phyloP scores from a whole-genome alignment of 441 rosid species.

The Adansonia gregorii region DNA sequence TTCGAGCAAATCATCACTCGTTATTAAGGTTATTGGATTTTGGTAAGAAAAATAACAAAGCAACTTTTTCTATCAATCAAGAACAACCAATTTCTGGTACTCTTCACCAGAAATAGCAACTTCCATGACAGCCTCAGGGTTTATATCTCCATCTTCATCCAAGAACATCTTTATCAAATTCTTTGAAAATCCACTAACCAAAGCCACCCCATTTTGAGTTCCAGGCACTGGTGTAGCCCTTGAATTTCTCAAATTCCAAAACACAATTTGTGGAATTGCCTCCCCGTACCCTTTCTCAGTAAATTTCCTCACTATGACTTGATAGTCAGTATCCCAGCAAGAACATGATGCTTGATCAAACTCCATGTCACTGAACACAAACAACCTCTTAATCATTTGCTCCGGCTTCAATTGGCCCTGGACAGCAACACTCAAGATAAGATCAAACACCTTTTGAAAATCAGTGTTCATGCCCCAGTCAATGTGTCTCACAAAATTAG shows the following conservation, averaged over 20 bases:
- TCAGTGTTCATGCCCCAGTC: constrained; percentile 39
- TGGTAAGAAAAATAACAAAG: neutral
- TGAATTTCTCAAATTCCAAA: constrained; percentile 69
- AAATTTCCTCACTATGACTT: constrained; percentile 44
- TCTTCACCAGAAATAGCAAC: constrained; percentile 17
- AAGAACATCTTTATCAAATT: constrained; percentile 23
- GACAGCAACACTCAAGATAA: constrained; percentile 45
- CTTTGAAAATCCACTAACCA: constrained; percentile 28
- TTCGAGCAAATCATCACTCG: no score
- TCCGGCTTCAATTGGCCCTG: constrained; percentile 39
- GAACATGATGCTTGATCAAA: constrained; percentile 48
- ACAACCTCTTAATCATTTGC: constrained; percentile 53
- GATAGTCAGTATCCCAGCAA: constrained; percentile 53
- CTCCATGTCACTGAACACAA: constrained; percentile 65
- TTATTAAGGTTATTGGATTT: no score
- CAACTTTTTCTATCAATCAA: constrained; percentile 10
- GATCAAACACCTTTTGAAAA: constrained; percentile 53
- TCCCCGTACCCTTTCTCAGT: constrained; percentile 49
- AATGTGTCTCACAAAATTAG: constrained; percentile 40
- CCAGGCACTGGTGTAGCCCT: constrained; percentile 52
- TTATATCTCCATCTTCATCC: constrained; percentile 18
- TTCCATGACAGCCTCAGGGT: constrained; percentile 21
- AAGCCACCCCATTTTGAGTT: constrained; percentile 18
- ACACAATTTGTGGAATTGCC: constrained; percentile 52
- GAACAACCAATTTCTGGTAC: constrained; percentile 24